These are phyloP conservation scores for Psilocybe sp. DNA, from an alignment of 768 basidiomycete genomes.

Conservation along the genomic window DNA sequence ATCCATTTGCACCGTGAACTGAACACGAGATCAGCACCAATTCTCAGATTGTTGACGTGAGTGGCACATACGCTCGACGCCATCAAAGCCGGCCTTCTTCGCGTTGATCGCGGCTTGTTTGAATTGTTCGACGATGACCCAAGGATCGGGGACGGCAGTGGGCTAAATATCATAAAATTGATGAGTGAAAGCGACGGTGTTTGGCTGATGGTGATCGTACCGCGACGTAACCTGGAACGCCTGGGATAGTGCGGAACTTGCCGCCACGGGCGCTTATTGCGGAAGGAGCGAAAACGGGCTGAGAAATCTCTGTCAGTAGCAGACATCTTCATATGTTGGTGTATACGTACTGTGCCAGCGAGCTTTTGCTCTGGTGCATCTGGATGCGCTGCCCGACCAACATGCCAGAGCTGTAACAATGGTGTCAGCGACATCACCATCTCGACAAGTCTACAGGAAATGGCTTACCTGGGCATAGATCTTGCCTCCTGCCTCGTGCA, in stretches of 20 bases:
- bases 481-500: conserved; percentile 36
- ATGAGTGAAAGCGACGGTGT: not conserved
- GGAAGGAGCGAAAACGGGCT: conserved; percentile 46
- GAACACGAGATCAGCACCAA: not conserved
- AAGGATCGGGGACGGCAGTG: conserved; percentile 41
- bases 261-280: conserved; percentile 39
- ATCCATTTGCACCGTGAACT: conserved; percentile 46
- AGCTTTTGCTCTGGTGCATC: conserved; percentile 36
- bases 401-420: conserved; percentile 7
- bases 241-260: conserved; percentile 37
- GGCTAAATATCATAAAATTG: conserved; percentile 23
- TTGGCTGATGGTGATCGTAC: conserved; percentile 19
- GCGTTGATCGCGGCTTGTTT: conserved; percentile 45
- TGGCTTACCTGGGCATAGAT: conserved; percentile 34
- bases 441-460: not conserved
- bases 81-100: conserved; percentile 55
- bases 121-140: conserved; percentile 33
- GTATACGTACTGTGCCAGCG: conserved; percentile 26
- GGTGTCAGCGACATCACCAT: not conserved
- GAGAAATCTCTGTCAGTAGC: conserved; percentile 2
- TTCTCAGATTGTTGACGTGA: not conserved
- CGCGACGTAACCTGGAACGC: conserved; percentile 35
- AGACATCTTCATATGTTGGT: not conserved
- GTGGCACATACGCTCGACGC: conserved; percentile 40
- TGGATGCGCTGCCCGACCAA: conserved; percentile 34